These are phyloP conservation scores for Kwoniella sp. DNA, from an alignment of 768 basidiomycete genomes.

Conservation along the genomic window DNA sequence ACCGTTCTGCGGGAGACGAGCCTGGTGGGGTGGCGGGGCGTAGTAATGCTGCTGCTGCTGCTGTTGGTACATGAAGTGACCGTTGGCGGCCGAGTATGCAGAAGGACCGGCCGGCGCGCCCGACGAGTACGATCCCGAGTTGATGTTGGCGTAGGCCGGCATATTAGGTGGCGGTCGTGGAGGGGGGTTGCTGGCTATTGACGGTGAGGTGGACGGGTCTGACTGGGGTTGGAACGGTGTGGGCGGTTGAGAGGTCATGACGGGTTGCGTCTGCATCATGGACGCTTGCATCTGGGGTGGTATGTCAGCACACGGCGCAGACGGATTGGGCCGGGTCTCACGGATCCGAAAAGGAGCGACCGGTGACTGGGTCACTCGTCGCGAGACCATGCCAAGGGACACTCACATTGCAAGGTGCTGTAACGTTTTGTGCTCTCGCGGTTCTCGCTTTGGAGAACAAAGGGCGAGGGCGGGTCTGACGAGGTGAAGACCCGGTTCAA, in stretches of 20 bases:
- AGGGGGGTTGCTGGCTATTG: constrained; percentile 17
- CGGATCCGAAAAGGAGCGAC: no score
- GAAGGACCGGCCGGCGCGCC: constrained; percentile 5
- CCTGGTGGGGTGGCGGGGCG: background rate
- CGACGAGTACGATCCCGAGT: constrained; percentile 5
- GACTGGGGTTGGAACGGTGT: constrained; percentile 7
- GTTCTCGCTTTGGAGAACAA: no score
- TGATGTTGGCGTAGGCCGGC: constrained; percentile 14
- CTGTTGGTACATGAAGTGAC: constrained; percentile 10
- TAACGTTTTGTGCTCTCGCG: no score
- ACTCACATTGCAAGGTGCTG: no score
- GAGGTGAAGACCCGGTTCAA: constrained; percentile 1
- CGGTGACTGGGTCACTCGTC: no score
- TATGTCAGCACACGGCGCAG: no score
- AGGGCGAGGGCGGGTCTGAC: no score
- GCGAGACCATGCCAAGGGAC: no score
- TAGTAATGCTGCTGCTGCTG: constrained; percentile 6
- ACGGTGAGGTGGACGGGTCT: constrained; percentile 13
- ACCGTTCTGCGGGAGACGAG: constrained; percentile 1
- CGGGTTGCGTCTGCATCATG: constrained; percentile 6
- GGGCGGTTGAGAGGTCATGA: constrained; percentile 7
- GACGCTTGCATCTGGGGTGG: constrained; percentile 12
- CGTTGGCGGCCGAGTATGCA: background rate
- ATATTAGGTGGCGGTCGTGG: constrained; percentile 14
- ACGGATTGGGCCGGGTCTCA: no score